These are phyloP conservation scores for Populus euphratica DNA, from an alignment of 345 rosid species.

Conservation along the genomic window DNA sequence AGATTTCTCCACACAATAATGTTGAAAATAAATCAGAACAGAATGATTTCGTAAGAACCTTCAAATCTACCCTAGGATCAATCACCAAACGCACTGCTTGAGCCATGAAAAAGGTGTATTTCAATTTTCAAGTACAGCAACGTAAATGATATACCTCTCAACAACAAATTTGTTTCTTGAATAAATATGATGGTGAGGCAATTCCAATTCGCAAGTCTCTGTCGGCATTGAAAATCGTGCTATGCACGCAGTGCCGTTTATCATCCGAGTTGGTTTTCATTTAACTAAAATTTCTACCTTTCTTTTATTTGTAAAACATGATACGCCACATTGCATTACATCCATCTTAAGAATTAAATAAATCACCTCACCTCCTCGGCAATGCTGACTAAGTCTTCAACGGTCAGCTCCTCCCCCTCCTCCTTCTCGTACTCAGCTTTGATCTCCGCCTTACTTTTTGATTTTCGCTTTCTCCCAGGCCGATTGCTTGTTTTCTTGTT, in stretches of 20 bases:
- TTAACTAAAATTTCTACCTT: background rate
- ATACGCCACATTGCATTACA: background rate
- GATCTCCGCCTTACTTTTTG: background rate
- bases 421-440: constrained; percentile 1
- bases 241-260: background rate
- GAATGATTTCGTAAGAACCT: background rate
- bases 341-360: background rate
- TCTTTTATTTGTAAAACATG: background rate
- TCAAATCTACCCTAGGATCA: background rate
- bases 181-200: background rate
- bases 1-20: background rate
- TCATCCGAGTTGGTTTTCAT: background rate
- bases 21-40: background rate
- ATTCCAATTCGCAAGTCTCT: background rate
- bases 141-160: no score
- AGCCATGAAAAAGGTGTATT: background rate
- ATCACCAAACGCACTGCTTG: background rate
- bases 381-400: constrained; percentile 49
- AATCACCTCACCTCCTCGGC: constrained; percentile 43
- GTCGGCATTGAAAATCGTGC: background rate
- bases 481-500: background rate
- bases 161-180: background rate
- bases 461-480: constrained; percentile 13
- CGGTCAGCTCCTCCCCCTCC: constrained; percentile 31
- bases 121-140: no score